Conservation (phyloP, 139 green algal species). For the Chlorella sp. region DNA sequence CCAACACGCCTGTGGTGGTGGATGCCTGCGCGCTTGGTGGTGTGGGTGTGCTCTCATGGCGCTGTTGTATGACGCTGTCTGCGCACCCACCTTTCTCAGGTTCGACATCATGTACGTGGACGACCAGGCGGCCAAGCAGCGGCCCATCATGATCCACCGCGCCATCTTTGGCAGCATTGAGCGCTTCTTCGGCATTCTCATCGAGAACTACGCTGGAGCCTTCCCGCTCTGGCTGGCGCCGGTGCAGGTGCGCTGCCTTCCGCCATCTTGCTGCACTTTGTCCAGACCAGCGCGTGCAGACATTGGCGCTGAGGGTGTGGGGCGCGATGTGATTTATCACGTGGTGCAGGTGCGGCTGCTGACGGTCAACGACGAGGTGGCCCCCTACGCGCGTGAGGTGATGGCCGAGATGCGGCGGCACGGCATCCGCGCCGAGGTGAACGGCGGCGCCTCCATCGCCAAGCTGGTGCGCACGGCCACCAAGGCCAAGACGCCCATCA, state of each 20-base stretch:
- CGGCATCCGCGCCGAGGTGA: conserved; percentile 61
- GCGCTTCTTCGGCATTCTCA: conserved; percentile 96
- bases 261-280: too few relatives aligned
- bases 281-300: neutral
- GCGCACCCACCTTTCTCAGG: conserved; percentile 6
- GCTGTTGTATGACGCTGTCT: too few relatives aligned
- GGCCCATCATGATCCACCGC: conserved; percentile 98
- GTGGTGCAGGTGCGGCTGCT: conserved; percentile 80
- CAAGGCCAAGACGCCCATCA: conserved; percentile 78
- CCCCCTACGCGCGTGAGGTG: conserved; percentile 61
- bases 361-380: conserved; percentile 65
- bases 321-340: neutral
- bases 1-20: too few relatives aligned
- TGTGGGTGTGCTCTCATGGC: too few relatives aligned
- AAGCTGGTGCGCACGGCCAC: conserved; percentile 70
- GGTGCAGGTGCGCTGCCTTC: conserved; percentile 55
- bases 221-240: conserved; percentile 94
- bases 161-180: conserved; percentile 86
- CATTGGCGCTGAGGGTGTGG: neutral
- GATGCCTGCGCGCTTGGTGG: too few relatives aligned
- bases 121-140: conserved; percentile 50
- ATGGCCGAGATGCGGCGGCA: conserved; percentile 42
- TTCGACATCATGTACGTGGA: conserved; percentile 67
- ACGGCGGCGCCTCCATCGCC: conserved; percentile 29
- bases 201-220: conserved; percentile 92